Evolutionary conservation across 163 green algal genomes (phyloP).

Genomic region (Coccomyxa subellipsoidea): DNA sequence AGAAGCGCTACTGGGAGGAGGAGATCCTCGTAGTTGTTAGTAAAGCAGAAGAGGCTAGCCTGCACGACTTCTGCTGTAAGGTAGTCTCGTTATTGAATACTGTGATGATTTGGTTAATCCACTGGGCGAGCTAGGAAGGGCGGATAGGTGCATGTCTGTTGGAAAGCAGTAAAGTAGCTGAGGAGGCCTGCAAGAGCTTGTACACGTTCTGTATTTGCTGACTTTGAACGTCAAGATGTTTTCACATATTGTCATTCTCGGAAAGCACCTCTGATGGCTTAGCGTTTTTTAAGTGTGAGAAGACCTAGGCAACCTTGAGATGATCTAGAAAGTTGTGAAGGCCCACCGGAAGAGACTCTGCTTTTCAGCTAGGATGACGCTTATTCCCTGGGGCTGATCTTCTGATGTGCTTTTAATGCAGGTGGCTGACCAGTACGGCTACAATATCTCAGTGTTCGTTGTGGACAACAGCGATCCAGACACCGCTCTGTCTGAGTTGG

Average conservation of each 20-base stretch:
- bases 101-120: background rate
- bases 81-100: background rate
- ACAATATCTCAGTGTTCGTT: background rate
- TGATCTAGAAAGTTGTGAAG: too few species aligned
- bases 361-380: too few species aligned
- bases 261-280: too few species aligned
- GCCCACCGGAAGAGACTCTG: too few species aligned
- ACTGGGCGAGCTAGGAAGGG: background rate
- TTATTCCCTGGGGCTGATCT: background rate
- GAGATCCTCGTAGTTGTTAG: background rate
- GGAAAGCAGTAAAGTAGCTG: too few species aligned
- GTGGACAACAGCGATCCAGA: background rate
- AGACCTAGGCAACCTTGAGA: too few species aligned
- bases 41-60: background rate
- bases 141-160: background rate
- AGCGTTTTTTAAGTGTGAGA: too few species aligned
- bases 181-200: too few species aligned
- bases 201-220: too few species aligned
- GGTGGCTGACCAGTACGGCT: background rate
- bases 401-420: background rate
- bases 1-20: background rate
- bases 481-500: background rate
- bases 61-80: background rate
- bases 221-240: too few species aligned
- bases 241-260: too few species aligned